Conservation (phyloP, 495 filamentous ascomycete species). For the Copromyces sp. region DNA sequence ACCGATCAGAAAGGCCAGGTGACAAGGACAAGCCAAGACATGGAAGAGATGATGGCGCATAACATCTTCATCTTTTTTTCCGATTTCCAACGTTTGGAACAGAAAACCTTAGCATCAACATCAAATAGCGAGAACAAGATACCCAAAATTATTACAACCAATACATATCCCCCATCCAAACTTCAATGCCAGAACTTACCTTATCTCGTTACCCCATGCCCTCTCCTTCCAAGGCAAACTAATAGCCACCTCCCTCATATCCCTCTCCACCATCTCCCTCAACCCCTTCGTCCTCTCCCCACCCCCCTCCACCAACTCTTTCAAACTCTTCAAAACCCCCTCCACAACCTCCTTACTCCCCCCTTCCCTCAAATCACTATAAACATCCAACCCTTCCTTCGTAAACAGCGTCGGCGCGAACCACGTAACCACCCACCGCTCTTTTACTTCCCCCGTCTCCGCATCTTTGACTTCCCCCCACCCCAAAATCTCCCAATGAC, state of each 20-base stretch:
- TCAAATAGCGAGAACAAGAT: not conserved
- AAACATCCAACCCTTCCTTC: conserved; percentile 65
- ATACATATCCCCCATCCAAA: not conserved
- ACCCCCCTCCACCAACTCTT: conserved; percentile 18
- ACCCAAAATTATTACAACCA: not conserved
- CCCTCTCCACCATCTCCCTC: conserved; percentile 28
- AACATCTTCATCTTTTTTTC: not conserved
- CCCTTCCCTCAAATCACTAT: conserved; percentile 46
- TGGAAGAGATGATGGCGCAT: not conserved
- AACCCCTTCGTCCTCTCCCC: conserved; percentile 18
- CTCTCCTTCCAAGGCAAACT: conserved; percentile 34
- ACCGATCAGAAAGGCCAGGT: not conserved
- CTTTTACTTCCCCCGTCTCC: conserved; percentile 22
- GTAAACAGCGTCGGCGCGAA: conserved; percentile 69
- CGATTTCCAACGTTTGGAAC: not conserved
- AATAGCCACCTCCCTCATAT: conserved; percentile 37
- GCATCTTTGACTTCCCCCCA: conserved; percentile 41
- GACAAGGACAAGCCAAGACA: not conserved
- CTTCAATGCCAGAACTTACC: not conserved
- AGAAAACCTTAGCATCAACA: not conserved
- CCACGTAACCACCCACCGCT: conserved; percentile 61
- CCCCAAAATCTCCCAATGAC: conserved; percentile 66
- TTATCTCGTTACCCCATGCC: not conserved
- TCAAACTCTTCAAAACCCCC: conserved; percentile 34
- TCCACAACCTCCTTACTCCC: conserved; percentile 35